Evolutionary conservation across 257 asterid genomes (phyloP).

Genomic region (Solanum okadae): DNA sequence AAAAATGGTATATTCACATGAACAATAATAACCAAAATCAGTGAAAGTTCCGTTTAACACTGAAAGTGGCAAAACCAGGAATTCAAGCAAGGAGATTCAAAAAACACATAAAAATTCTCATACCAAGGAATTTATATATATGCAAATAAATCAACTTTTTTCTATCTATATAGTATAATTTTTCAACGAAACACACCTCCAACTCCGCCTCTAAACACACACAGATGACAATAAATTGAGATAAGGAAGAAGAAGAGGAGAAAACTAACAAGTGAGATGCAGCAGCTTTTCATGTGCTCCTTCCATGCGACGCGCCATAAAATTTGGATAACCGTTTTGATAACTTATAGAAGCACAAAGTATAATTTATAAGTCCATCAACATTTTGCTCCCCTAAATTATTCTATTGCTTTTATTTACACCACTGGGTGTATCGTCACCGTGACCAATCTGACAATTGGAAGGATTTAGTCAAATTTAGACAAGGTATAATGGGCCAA

Average conservation of each 20-base stretch:
- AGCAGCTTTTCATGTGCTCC: neutral
- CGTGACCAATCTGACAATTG: too few relatives aligned
- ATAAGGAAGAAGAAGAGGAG: neutral
- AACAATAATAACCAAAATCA: too few relatives aligned
- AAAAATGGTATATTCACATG: neutral
- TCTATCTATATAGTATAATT: neutral
- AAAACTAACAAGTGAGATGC: neutral
- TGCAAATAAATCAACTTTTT: too few relatives aligned
- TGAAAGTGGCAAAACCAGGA: neutral
- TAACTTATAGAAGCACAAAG: too few relatives aligned
- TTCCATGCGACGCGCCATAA: neutral
- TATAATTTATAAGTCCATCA: neutral
- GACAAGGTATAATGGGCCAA: too few relatives aligned
- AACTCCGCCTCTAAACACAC: neutral
- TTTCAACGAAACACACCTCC: neutral
- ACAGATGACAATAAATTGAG: neutral
- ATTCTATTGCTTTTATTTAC: neutral
- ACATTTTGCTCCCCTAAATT: neutral
- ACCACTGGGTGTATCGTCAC: too few relatives aligned
- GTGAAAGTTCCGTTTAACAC: neutral
- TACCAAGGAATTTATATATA: neutral
- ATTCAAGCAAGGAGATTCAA: neutral
- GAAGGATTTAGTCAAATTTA: too few relatives aligned
- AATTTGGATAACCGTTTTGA: neutral
- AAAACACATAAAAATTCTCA: neutral